Percentiles rank a stretch among this genome's conserved stretches.
phyloP scores from a whole-genome alignment of 2,329 filamentous ascomycete species.

The Pleomassaria siparia region DNA sequence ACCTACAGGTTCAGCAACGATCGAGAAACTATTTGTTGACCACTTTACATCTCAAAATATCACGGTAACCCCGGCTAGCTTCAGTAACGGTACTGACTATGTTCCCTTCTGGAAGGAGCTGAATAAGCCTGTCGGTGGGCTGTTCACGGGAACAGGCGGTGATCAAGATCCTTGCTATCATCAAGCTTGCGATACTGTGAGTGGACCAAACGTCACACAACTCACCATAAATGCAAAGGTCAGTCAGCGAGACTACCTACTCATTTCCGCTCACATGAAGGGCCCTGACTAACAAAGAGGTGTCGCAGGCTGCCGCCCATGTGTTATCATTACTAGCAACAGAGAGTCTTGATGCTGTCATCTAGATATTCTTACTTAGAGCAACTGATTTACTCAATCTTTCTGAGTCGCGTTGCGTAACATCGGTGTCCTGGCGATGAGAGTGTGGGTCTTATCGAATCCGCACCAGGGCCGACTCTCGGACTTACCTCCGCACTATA shows the following conservation, averaged over 20 bases:
- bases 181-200: conserved; percentile 36
- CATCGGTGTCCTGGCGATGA: too few relatives aligned
- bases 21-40: conserved; percentile 27
- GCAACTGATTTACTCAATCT: too few relatives aligned
- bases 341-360: not conserved
- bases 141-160: conserved; percentile 36
- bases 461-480: too few relatives aligned
- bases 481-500: too few relatives aligned
- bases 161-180: conserved; percentile 42
- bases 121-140: conserved; percentile 40
- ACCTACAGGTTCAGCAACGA: not conserved
- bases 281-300: too few relatives aligned
- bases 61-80: conserved; percentile 26
- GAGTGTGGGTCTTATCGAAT: too few relatives aligned
- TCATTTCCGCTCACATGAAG: too few relatives aligned
- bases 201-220: conserved; percentile 34
- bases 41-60: conserved; percentile 28
- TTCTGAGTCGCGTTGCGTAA: too few relatives aligned
- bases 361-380: too few relatives aligned
- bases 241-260: too few relatives aligned
- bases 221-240: conserved; percentile 39
- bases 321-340: too few relatives aligned
- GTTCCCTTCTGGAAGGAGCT: conserved; percentile 36
- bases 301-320: too few relatives aligned
- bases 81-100: conserved; percentile 38